These are phyloP conservation scores for Domatiomyces globalis DNA, from an alignment of 2,329 filamentous ascomycete genomes.

Conservation along the genomic window DNA sequence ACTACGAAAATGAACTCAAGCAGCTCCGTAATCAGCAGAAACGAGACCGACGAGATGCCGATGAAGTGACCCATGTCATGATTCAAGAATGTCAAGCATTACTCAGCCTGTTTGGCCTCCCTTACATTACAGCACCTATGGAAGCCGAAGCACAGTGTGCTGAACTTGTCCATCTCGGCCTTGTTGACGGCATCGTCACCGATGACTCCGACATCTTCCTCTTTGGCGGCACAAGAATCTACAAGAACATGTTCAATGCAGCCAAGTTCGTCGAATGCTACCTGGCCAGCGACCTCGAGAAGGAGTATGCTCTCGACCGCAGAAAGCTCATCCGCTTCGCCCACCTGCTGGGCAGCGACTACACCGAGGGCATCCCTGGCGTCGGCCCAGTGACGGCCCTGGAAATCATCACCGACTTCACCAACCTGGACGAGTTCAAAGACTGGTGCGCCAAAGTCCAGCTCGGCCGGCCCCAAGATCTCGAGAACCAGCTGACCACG, in stretches of 20 bases:
- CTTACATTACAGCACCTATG: constrained; percentile 96
- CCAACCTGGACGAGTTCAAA: constrained; percentile 56
- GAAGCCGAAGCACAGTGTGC: constrained; percentile 97
- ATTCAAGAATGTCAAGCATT: constrained; percentile 87
- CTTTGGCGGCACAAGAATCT: constrained; percentile 88
- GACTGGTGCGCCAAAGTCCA: constrained; percentile 82
- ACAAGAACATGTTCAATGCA: constrained; percentile 99
- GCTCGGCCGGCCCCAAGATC: constrained; percentile 45
- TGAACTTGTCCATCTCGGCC: constrained; percentile 67
- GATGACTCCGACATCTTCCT: constrained; percentile 95
- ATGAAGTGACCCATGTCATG: constrained; percentile 95
- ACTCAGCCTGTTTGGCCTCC: constrained; percentile 77
- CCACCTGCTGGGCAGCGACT: constrained; percentile 83
- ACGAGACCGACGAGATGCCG: constrained; percentile 86
- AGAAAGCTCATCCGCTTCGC: constrained; percentile 78
- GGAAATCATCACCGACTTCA: constrained; percentile 86
- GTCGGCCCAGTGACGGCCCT: constrained; percentile 89
- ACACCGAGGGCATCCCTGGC: constrained; percentile 80
- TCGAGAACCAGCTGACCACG: constrained; percentile 42
- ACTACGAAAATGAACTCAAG: constrained; percentile 78
- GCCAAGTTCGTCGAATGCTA: constrained; percentile 98
- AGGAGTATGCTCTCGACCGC: constrained; percentile 77
- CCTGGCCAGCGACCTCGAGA: constrained; percentile 65
- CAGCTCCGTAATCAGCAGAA: constrained; percentile 86
- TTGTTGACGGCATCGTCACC: constrained; percentile 95